Evolutionary conservation across 495 filamentous ascomycete species (phyloP), one percentile per base, ranked within the genome.

Genomic region (Wilcoxina mikolae): DNA sequence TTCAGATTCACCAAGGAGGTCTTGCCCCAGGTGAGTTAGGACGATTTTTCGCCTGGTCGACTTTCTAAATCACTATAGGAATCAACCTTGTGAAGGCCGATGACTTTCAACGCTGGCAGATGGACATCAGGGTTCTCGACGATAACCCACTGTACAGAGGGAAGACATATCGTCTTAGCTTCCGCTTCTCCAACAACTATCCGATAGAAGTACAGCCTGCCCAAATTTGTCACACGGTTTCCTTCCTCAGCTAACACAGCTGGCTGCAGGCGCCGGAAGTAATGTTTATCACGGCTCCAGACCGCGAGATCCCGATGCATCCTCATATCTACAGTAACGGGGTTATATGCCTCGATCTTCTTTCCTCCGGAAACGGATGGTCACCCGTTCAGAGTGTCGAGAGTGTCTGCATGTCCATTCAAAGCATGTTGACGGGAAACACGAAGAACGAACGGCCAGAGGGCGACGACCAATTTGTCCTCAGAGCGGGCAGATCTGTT

Each of bases 261-360:
- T 46, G 10, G 3, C 43, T 2, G 27, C 23, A 54, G 73, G 83
- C 90, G 3, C 91, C 91, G 12, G 91, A 96, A 73, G 89, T 95
- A 45, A 83, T 82, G 53, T 98, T 98, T 67, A 75, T 86, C 45
- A 71, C 78, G 58, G 67, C 77, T 51, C 29, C 26, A 10, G 59
- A 61, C 18, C 80, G 82, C 44, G 76, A 83, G 3, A 91, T 98
- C 59, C 91, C 91, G 0, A 91, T 95, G 63, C 91, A 98, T 60
- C 91, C 91, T 1, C 91, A 98, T 71, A 84, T 98, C 67, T 98
- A 98, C 70, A 89, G 84, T 57, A 98, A 98, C 68, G 91, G 91
- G 49, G 89, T 95, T 67, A 98, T 98, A 65, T 98, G 91, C 62
- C 82, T 98, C 22, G 93, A 98, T 60, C 81, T 98, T 0, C 82